Percentiles rank a stretch among this genome's conserved stretches.
phyloP scores from a whole-genome alignment of 306 rosid genomes.

The Vicia faba region DNA sequence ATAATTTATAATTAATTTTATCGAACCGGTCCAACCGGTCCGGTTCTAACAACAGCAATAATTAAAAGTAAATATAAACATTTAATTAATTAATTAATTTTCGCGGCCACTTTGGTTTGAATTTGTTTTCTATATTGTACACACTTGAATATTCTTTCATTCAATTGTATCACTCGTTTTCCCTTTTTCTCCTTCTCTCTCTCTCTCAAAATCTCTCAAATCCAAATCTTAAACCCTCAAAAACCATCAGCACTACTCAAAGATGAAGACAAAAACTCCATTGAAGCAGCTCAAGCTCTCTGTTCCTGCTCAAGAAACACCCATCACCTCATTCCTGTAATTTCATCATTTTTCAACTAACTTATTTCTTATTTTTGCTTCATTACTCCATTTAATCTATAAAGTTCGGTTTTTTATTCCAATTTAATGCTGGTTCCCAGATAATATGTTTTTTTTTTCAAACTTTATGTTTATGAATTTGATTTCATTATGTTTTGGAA shows the following conservation, averaged over 20 bases:
- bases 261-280: constrained; percentile 87
- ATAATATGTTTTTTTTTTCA: not conserved
- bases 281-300: constrained; percentile 86
- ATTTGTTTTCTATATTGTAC: constrained; percentile 18
- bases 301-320: constrained; percentile 82
- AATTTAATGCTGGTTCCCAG: not conserved
- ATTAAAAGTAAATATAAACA: not conserved
- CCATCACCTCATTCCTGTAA: constrained; percentile 81
- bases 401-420: constrained; percentile 34
- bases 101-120: constrained; percentile 60
- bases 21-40: not conserved
- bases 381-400: not conserved
- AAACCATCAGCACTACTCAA: not conserved
- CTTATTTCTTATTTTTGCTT: constrained; percentile 30
- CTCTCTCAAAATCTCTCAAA: not conserved
- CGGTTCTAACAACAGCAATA: not conserved
- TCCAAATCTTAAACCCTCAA: not conserved
- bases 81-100: constrained; percentile 13
- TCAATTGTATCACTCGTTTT: constrained; percentile 12
- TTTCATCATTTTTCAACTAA: constrained; percentile 16
- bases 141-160: not conserved
- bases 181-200: not conserved
- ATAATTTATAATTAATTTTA: no score
- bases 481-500: constrained; percentile 25
- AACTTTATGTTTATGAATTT: constrained; percentile 20